A percentile compares a stretch with the other conserved stretches of the same genome.
Conservation (phyloP, 768 basidiomycete genomes). For the Leccinum subgranulosum region DNA sequence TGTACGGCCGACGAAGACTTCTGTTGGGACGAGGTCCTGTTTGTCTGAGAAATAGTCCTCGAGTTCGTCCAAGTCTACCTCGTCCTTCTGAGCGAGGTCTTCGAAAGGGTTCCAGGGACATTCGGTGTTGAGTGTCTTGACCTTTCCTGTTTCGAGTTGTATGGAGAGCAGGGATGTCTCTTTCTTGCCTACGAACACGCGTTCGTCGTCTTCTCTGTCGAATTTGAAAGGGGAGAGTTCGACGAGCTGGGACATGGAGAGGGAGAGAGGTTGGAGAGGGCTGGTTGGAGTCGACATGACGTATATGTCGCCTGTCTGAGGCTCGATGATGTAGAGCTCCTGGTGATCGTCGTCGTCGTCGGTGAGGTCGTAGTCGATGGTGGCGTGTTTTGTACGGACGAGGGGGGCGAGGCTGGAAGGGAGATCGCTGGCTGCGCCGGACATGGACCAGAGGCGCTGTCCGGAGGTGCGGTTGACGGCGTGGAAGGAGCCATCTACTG, state of each 20-base stretch:
- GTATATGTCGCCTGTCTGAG: constrained; percentile 91
- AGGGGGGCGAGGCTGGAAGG: constrained; percentile 68
- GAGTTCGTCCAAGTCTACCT: constrained; percentile 56
- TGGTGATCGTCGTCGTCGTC: constrained; percentile 51
- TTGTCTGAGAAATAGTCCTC: constrained; percentile 44
- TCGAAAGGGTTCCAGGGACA: constrained; percentile 75
- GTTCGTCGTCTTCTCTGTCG: constrained; percentile 46
- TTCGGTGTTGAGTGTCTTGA: constrained; percentile 73
- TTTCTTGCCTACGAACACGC: constrained; percentile 88
- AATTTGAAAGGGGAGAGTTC: constrained; percentile 86
- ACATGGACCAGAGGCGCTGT: constrained; percentile 84
- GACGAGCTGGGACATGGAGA: constrained; percentile 91
- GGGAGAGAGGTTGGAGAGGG: constrained; percentile 82
- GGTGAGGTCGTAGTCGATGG: constrained; percentile 53
- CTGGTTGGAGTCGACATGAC: constrained; percentile 68
- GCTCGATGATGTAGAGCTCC: constrained; percentile 92
- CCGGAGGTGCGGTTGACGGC: constrained; percentile 89
- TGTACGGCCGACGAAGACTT: constrained; percentile 65
- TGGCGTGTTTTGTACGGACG: constrained; percentile 64
- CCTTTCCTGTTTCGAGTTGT: constrained; percentile 74
- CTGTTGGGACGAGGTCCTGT: constrained; percentile 30
- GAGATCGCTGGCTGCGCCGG: constrained; percentile 46
- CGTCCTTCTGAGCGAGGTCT: constrained; percentile 42
- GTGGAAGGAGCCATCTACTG: constrained; percentile 93
- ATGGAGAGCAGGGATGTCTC: constrained; percentile 78